Base-by-base conservation (phyloP, 116 monocot species). In the Phalaenopsis hybrid region DNA sequence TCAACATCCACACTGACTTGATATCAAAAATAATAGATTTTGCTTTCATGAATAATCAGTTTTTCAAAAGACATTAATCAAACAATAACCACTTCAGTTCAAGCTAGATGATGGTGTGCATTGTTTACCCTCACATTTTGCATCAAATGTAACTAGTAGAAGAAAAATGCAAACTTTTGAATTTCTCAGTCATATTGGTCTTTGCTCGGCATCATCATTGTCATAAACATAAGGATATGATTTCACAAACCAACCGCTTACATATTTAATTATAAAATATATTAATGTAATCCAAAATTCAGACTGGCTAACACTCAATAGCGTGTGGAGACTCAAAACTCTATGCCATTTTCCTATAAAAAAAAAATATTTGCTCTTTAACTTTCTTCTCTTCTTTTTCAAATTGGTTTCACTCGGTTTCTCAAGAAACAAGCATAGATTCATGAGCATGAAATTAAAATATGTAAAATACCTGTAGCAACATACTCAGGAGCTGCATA, bases 401-500 rank as follows among this genome's bases (percentile, higher is more conserved):
- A 65, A 23, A 65, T 25, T 65, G 21, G 23, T 65, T 65, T 25
- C 65, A 25, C 65, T 65, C 65, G 25, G 25, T 65, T 65, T 65
- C 65, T 21, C 21, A 65, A 8, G 9, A 25, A 11, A 59, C 18
- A 16, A 59, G 59, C 59, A 18, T 59, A 59, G 59, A 59, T 16
- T 28, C 13, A 65, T 52, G 6, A 7, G 23, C 25, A 25, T 65
- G 65, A 23, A 72, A 46, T 5, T 75, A 75, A 45, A 74, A 74
- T 41, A 18, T 69, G 20, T 44, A 45, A 76, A 79, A 61, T 88
- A 88, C 88, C 88, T 73, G 88, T 88, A 43, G 88, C 81, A 3
- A 88, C 78, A 77, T 88, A 88, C 80, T 88, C 88, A 8, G 88
- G 88, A 80, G 88, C 88, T 45, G 88, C 88, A 41, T 88, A 88